phyloP scores from a whole-genome alignment of 139 green algal species.

The Coelastrella sp. region DNA sequence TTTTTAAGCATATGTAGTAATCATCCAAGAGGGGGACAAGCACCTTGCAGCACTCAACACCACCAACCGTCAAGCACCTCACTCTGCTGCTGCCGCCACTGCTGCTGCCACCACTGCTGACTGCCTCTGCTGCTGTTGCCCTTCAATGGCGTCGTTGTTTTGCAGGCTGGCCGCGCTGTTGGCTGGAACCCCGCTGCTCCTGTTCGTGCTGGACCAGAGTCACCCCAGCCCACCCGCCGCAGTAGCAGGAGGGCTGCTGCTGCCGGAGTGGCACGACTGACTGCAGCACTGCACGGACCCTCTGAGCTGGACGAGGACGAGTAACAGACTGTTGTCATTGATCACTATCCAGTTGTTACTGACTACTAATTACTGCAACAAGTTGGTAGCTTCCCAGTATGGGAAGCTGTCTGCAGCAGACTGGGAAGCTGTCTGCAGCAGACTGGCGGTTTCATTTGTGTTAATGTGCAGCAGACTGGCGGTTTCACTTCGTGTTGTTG shows the following conservation, averaged over 20 bases:
- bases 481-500: too few species aligned
- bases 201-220: neutral
- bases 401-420: too few species aligned
- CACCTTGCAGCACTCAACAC: too few species aligned
- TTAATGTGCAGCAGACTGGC: neutral
- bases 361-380: neutral
- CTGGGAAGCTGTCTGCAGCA: too few species aligned
- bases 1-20: too few species aligned
- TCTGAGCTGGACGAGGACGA: conserved; percentile 45
- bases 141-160: neutral
- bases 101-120: neutral
- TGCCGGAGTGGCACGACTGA: conserved; percentile 22
- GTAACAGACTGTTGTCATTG: neutral
- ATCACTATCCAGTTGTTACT: neutral
- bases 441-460: too few species aligned
- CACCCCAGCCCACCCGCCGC: conserved; percentile 3
- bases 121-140: neutral
- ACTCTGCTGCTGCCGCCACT: neutral
- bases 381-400: neutral
- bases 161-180: neutral
- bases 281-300: conserved; percentile 35
- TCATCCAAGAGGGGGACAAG: too few species aligned
- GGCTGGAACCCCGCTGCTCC: neutral
- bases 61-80: neutral
- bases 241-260: conserved; percentile 42